Conservation (phyloP, 2,329 filamentous ascomycete species). For the Fusarium multiceps region DNA sequence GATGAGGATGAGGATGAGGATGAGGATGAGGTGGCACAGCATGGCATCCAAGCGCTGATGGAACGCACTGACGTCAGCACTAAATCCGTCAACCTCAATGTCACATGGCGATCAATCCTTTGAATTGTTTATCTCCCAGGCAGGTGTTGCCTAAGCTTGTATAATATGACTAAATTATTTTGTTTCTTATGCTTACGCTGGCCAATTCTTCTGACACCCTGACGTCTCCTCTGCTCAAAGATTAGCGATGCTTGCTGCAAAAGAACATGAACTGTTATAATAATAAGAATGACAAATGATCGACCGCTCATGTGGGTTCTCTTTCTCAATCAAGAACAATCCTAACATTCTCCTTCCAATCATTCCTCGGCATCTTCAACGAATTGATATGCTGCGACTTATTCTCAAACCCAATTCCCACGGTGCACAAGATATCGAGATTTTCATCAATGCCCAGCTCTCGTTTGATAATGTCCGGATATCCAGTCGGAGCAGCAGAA, state of each 20-base stretch:
- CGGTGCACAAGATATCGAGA: constrained; percentile 11
- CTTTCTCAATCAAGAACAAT: not conserved
- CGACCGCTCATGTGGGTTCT: too few relatives aligned
- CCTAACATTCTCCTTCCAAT: constrained; percentile 17
- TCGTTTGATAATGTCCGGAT: constrained; percentile 11
- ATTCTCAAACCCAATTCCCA: constrained; percentile 25
- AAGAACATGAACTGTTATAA: too few relatives aligned
- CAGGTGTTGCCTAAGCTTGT: too few relatives aligned
- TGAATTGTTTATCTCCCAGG: not conserved
- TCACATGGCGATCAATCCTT: not conserved
- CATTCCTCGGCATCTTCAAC: constrained; percentile 25
- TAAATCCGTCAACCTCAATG: not conserved
- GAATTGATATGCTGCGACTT: constrained; percentile 10
- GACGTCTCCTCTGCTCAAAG: too few relatives aligned
- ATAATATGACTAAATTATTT: too few relatives aligned
- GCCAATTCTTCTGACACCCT: too few relatives aligned
- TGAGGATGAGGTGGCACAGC: not conserved
- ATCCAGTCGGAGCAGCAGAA: constrained; percentile 12
- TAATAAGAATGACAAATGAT: too few relatives aligned
- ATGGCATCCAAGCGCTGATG: not conserved
- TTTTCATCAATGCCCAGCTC: constrained; percentile 10
- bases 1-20: too few relatives aligned
- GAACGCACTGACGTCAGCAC: not conserved
- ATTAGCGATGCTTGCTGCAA: too few relatives aligned
- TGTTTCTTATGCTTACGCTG: too few relatives aligned